Base-by-base conservation (phyloP, 2,329 filamentous ascomycete genomes). In the Elsinoe arachidis region DNA sequence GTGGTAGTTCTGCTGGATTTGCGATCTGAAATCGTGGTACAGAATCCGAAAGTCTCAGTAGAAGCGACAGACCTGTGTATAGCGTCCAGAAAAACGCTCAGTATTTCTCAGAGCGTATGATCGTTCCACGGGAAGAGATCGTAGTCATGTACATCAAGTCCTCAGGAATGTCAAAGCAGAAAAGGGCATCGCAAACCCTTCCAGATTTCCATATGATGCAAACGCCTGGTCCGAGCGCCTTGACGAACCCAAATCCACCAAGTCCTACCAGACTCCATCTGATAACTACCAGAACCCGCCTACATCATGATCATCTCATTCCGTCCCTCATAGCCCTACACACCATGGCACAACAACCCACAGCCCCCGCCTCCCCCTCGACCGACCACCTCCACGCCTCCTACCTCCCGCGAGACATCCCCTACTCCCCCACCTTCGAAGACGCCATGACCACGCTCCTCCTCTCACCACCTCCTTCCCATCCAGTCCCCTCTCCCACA, bases 371-470 rank as follows among this genome's bases (percentile, higher is more conserved):
- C 11, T 46, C 37, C n/a, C 53, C 54, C 21, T 30, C n/a, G 2
- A 34, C 53, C 33, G n/a, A 19, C 11, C 10, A 37, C 17, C 35
- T 34, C 37, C 67, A 66, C 58, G 68, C 73, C 52, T 68, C 71
- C 63, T 76, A 74, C 62, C 71, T 74, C 9, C 73, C 73, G 2
- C 68, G 71, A 58, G 70, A 73, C 43, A 70, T 76, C 11, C 67
- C 69, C 15, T 77, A 77, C 69, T 66, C 70, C 61, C 70, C 71
- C 55, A 63, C 63, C 23, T 78, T 75, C 61, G 75, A 78, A 60
- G 73, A 78, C 63, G 63, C 64, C 7, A 63, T 77, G 11, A 73
- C 76, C 68, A 61, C 66, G 9, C 60, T 68, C 5, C 67, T 76
- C 11, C 68, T 75, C 21, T 64, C 72, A 35, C 66, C 69, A 0